These are phyloP conservation scores for Ustilago loliicola DNA, from an alignment of 1,284 basidiomycete species.

Conservation along the genomic window DNA sequence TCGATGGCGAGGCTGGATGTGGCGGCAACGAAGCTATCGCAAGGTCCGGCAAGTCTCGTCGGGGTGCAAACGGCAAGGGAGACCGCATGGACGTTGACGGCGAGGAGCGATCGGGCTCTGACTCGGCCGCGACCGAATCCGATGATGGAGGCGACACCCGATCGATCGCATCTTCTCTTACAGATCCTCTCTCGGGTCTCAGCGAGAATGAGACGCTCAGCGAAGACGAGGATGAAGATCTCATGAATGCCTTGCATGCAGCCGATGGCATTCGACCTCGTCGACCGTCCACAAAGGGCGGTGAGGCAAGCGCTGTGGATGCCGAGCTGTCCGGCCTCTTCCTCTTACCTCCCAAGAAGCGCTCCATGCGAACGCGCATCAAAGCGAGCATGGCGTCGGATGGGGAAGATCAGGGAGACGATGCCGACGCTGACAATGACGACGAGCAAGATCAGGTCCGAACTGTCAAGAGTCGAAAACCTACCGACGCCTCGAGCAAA, in stretches of 20 bases:
- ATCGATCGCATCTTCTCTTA: conserved; percentile 57
- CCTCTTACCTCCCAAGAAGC: conserved; percentile 65
- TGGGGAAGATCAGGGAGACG: conserved; percentile 20
- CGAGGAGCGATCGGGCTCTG: neutral
- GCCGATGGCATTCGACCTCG: conserved; percentile 20
- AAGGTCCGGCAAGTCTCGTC: conserved; percentile 13
- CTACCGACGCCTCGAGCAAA: conserved; percentile 12
- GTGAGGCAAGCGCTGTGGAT: conserved; percentile 20
- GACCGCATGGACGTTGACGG: conserved; percentile 23
- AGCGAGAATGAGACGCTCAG: conserved; percentile 46
- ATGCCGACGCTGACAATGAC: conserved; percentile 10
- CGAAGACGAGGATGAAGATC: conserved; percentile 60
- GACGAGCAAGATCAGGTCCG: conserved; percentile 8
- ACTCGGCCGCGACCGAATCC: conserved; percentile 16
- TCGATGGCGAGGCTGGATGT: conserved; percentile 35
- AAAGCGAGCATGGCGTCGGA: conserved; percentile 52
- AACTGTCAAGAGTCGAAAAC: conserved; percentile 11
- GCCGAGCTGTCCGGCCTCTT: conserved; percentile 40
- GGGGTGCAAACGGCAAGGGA: neutral
- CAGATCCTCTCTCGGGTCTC: conserved; percentile 60
- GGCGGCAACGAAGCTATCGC: conserved; percentile 28
- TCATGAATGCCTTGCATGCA: conserved; percentile 33
- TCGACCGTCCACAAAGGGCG: conserved; percentile 13
- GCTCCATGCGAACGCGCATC: conserved; percentile 62
- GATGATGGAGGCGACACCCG: conserved; percentile 43